A percentile compares a stretch with the other conserved stretches of the same genome.
Conservation (phyloP, 805 yeast species). For the Myxozyma mucilagina region DNA sequence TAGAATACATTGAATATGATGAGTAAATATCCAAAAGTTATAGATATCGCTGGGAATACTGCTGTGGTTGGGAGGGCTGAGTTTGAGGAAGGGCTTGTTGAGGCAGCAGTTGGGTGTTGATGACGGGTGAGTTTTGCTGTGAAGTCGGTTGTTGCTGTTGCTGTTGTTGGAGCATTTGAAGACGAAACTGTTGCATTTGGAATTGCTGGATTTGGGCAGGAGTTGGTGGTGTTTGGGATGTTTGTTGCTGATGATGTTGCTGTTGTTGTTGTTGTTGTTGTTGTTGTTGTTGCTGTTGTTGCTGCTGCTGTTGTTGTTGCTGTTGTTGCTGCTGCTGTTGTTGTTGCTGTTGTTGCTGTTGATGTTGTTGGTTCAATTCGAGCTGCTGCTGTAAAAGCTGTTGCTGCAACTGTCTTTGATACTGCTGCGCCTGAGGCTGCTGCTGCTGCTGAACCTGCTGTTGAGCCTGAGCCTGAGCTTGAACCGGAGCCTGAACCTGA, state of each 20-base stretch:
- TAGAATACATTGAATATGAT: no score
- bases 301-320: conserved; percentile 33
- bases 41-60: conserved; percentile 13
- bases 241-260: conserved; percentile 27
- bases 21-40: conserved; percentile 19
- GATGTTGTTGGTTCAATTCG: no score
- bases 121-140: conserved; percentile 9
- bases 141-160: conserved; percentile 14
- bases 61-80: conserved; percentile 24
- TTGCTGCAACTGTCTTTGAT: no score
- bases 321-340: conserved; percentile 31
- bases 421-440: no score
- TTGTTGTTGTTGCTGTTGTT: conserved; percentile 28
- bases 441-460: conserved; percentile 8
- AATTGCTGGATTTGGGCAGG: conserved; percentile 16
- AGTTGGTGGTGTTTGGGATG: background rate
- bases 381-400: no score
- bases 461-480: conserved; percentile 18
- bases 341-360: conserved; percentile 36
- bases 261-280: conserved; percentile 30
- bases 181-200: conserved; percentile 6
- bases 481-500: conserved; percentile 37
- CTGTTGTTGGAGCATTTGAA: conserved; percentile 14
- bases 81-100: background rate
- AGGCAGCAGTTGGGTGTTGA: background rate